Evolutionary conservation across 345 rosid species (phyloP), one percentile per base, ranked within the genome.

Genomic region (Camelina laxa): DNA sequence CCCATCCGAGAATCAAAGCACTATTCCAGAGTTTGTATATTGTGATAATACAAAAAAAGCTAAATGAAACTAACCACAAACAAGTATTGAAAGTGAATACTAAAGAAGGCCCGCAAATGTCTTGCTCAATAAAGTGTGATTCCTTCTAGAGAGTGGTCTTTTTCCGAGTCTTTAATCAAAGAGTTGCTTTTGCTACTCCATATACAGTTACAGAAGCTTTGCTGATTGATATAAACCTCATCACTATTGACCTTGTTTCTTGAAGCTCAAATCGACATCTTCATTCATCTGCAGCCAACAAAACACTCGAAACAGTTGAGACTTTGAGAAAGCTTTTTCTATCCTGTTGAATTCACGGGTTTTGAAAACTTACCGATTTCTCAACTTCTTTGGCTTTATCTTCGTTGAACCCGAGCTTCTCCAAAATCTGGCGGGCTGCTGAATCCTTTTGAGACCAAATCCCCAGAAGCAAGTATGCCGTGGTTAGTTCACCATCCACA

Each of bases 391-490:
- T 70, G n/a, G 91, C 97, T 74, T 87, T 91, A 82, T 91, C 92
- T 24, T 94, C 93, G 12, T 83, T 83, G 57, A 94, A 91, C 19
- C 98, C 97, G 4, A 94, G 70, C 51, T 60, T 62, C 15, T 81
- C 89, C 78, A 94, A 64, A 69, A 91, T 78, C 69, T 53, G 72
- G 81, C 82, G 93, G 76, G 88, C 97, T 58, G 97, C 98, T 24
- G 98, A 91, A 15, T 86, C 87, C 68, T 75, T 78, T 67, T 94
- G 88, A 33, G 88, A 82, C 97, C 98, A 94, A 63, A 87, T 77
- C 55, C 98, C 96, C 39, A 90, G 85, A 59, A 94, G 87, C 82
- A 91, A 49, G 82, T 89, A 85, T 1, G 86, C 78, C 2, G 97
- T 75, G 51, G 96, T 91, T 71, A 94, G 83, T 79, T 91, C 97